phyloP scores from a whole-genome alignment of 768 basidiomycete genomes.

The Lyophyllum decastes region DNA sequence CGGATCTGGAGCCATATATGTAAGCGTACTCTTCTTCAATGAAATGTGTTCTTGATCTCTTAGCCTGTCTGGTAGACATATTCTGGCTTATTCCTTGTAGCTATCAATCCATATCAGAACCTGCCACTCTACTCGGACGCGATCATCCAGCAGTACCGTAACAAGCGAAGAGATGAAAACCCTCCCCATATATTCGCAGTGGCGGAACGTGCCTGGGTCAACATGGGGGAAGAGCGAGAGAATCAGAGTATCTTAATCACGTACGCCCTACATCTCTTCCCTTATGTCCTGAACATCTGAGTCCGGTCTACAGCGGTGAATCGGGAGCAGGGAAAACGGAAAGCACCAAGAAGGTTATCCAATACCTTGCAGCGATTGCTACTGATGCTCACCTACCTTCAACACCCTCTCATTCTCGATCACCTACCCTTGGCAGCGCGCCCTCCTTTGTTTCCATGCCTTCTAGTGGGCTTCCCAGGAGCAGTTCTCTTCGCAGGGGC shows the following conservation, averaged over 20 bases:
- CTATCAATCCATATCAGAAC: constrained; percentile 95
- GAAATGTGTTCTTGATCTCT: constrained; percentile 5
- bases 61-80: constrained; percentile 64
- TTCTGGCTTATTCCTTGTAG: constrained; percentile 96
- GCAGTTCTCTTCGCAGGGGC: constrained; percentile 59
- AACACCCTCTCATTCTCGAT: constrained; percentile 63
- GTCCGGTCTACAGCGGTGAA: constrained; percentile 72
- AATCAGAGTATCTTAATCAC: constrained; percentile 98
- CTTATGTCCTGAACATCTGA: constrained; percentile 11
- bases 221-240: constrained; percentile 96
- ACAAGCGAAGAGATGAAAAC: constrained; percentile 86
- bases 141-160: constrained; percentile 89
- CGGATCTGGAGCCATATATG: constrained; percentile 90
- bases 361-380: constrained; percentile 97
- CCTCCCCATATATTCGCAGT: constrained; percentile 97
- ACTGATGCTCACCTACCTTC: constrained; percentile 67
- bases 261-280: constrained; percentile 46
- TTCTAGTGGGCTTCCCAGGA: constrained; percentile 68
- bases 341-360: constrained; percentile 98
- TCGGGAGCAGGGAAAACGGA: constrained; percentile 99
- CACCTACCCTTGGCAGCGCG: constrained; percentile 56
- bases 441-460: constrained; percentile 59
- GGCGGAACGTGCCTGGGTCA: constrained; percentile 96
- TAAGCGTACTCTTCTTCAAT: constrained; percentile 39
- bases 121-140: constrained; percentile 89